Evolutionary conservation across 352 stramenopile species (phyloP).

Genomic region (Phytophthora pistaciae): DNA sequence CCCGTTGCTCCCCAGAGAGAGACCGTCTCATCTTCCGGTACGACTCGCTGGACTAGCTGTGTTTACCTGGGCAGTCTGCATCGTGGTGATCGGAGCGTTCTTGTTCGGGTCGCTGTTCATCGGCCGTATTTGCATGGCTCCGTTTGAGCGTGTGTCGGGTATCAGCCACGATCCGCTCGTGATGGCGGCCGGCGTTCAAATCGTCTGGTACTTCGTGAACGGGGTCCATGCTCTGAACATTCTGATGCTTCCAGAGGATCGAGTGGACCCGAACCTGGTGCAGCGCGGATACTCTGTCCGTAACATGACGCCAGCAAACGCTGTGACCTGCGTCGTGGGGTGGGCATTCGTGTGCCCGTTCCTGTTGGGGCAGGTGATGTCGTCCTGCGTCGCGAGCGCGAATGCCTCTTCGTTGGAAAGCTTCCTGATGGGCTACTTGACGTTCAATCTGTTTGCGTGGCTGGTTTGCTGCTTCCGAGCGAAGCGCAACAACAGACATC

Average conservation of each 20-base stretch:
- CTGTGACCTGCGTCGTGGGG: conserved; percentile 59
- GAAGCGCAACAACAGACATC: conserved; percentile 54
- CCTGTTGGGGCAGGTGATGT: conserved; percentile 72
- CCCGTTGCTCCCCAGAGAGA: conserved; percentile 63
- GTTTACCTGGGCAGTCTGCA: conserved; percentile 68
- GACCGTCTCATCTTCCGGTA: conserved; percentile 58
- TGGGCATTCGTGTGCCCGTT: conserved; percentile 80
- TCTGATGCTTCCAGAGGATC: conserved; percentile 66
- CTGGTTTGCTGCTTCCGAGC: conserved; percentile 78
- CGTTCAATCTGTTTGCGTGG: conserved; percentile 79
- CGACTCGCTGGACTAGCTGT: conserved; percentile 64
- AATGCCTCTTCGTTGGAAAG: conserved; percentile 63
- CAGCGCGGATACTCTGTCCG: conserved; percentile 77
- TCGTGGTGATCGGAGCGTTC: conserved; percentile 64
- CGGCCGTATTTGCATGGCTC: conserved; percentile 69
- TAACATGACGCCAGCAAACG: conserved; percentile 66
- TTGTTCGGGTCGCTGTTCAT: conserved; percentile 80
- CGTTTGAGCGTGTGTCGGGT: conserved; percentile 74
- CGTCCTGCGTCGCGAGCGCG: conserved; percentile 54
- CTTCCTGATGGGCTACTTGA: conserved; percentile 83
- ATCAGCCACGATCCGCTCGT: conserved; percentile 82
- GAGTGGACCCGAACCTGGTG: conserved; percentile 65
- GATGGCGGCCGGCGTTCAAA: conserved; percentile 77
- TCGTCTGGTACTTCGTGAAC: conserved; percentile 81
- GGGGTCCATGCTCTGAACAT: conserved; percentile 66